Evolutionary conservation across 1,139 yeast species (phyloP), one percentile per base, ranked within the genome.

Genomic region (Blastobotrys petasosporus): DNA sequence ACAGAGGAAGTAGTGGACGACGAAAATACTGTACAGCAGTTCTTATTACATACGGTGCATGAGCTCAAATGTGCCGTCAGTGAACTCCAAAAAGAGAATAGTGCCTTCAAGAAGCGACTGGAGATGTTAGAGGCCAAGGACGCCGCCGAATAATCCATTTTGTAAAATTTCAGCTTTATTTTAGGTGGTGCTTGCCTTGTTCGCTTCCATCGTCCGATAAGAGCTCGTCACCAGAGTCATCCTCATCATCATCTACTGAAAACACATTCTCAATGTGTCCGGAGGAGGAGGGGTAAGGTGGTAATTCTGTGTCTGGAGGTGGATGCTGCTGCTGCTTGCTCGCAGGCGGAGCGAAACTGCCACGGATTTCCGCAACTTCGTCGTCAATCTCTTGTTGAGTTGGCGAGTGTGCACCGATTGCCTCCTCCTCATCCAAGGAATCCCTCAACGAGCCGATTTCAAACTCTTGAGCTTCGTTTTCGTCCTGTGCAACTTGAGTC

Each of bases 401-500:
- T 38, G 40, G 13, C 34, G 23, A 7, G 23, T 20, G 31, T 32
- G 41, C 41, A 2, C 49, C 58, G 2, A 42, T 52, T 13, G 46
- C 51, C 39, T 62, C 65, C 35, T 59, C 66, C 23, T 66, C 70
- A 32, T 61, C 68, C 35, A 61, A 58, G 31, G 67, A 62, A 42
- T 66, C 72, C 32, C 68, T 59, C 41, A 69, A 51, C 16, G 72
- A 67, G 31, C 70, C 74, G 49, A 70, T 69, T 49, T 70, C 74
- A 55, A 70, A 70, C 42, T 80, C 86, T 34, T 76, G 83, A 16
- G 70, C 74, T 36, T 76, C 80, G 50, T 79, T 85, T 41, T 80
- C 85, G 51, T 82, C 88, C 34, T 90, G 86, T 25, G 97, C 85
- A 47, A 92, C 71, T 68, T 94, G 97, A 49, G 87, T 88, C 3